phyloP scores from a whole-genome alignment of 768 basidiomycete genomes.

The Boletus eberwhitei region DNA sequence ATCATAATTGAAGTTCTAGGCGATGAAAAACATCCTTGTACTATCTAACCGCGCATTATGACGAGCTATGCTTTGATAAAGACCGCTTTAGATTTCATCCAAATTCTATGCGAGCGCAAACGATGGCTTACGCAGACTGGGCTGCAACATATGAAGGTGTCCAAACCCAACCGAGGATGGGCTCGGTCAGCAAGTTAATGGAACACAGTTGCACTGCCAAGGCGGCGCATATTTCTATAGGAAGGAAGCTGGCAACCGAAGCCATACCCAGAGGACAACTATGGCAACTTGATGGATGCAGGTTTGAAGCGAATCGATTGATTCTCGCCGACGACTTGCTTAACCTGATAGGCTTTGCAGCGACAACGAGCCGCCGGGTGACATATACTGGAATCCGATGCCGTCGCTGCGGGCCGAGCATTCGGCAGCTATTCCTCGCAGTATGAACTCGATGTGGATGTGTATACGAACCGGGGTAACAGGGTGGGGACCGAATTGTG shows the following conservation, averaged over 20 bases:
- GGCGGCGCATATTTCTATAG: background rate
- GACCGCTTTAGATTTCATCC: background rate
- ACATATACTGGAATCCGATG: background rate
- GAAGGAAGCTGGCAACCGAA: background rate
- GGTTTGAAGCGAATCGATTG: background rate
- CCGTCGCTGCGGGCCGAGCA: background rate
- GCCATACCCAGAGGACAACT: background rate
- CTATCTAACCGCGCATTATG: background rate
- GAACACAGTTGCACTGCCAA: background rate
- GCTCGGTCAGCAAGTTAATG: too few species aligned
- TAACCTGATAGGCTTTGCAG: background rate
- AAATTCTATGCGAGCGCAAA: background rate
- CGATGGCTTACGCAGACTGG: background rate
- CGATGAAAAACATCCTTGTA: background rate
- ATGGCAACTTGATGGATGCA: too few species aligned
- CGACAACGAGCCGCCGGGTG: too few species aligned
- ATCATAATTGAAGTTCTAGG: background rate
- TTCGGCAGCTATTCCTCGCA: background rate
- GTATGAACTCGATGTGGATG: background rate
- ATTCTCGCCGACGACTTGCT: background rate
- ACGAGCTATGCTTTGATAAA: background rate
- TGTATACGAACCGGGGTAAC: too few species aligned
- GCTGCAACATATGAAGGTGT: background rate
- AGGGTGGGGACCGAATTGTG: too few species aligned
- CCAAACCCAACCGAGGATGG: background rate